Evolutionary conservation across 208 protist genomes (phyloP).

Genomic region (Trypanosoma grayi): DNA sequence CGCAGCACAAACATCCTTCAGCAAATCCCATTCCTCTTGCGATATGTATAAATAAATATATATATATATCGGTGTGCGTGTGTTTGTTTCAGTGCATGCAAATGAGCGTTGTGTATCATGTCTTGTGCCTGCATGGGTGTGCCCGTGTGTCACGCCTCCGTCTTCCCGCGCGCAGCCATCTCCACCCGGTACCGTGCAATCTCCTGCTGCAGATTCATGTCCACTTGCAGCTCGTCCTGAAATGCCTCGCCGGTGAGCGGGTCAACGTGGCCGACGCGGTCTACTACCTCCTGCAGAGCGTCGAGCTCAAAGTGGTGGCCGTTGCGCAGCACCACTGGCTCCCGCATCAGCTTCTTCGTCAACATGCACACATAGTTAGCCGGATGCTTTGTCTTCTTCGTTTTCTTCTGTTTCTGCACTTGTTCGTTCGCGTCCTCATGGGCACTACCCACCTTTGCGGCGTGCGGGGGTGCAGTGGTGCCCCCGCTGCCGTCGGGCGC

Average conservation of each 20-base stretch:
- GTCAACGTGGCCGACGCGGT: conserved; percentile 83
- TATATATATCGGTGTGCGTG: conserved; percentile 8
- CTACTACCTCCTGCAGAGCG: conserved; percentile 70
- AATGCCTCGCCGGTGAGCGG: conserved; percentile 73
- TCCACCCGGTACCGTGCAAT: conserved; percentile 76
- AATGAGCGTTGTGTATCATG: background rate
- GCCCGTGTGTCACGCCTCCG: background rate
- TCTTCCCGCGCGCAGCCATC: conserved; percentile 31
- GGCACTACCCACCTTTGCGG: background rate
- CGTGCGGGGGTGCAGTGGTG: too few relatives aligned
- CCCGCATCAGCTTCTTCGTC: conserved; percentile 86
- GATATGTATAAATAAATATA: conserved; percentile 14
- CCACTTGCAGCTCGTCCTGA: conserved; percentile 62
- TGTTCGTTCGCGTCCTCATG: conserved; percentile 19
- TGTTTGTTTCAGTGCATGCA: background rate
- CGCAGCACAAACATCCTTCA: background rate
- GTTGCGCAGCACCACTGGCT: conserved; percentile 76
- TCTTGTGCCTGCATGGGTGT: background rate
- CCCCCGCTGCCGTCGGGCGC: too few relatives aligned
- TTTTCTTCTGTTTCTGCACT: background rate
- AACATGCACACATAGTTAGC: conserved; percentile 73
- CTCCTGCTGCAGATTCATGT: conserved; percentile 75
- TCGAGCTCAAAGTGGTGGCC: conserved; percentile 83
- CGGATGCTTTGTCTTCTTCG: conserved; percentile 63
- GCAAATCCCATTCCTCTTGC: too few relatives aligned